Conservation (phyloP, 805 yeast species). For the Saturnispora zaruensis region DNA sequence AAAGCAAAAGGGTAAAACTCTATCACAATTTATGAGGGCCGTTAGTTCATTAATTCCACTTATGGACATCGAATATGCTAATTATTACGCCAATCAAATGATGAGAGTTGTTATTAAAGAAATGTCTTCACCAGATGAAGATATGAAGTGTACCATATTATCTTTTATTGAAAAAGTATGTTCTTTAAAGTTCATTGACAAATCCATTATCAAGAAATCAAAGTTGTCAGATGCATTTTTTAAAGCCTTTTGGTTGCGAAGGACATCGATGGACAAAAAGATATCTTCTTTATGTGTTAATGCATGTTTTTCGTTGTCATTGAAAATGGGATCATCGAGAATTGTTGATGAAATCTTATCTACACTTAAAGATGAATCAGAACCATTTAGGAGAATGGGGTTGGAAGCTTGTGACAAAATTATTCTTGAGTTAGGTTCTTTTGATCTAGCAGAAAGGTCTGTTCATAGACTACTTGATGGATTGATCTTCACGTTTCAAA, state of each 20-base stretch:
- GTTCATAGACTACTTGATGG: constrained; percentile 72
- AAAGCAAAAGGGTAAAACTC: constrained; percentile 65
- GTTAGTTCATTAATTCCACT: constrained; percentile 75
- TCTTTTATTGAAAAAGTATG: constrained; percentile 61
- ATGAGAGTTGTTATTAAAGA: constrained; percentile 61
- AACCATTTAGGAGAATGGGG: constrained; percentile 70
- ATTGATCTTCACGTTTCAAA: constrained; percentile 69
- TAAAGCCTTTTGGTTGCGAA: constrained; percentile 69
- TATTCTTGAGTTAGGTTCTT: constrained; percentile 40
- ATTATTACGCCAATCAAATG: constrained; percentile 68
- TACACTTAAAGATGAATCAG: constrained; percentile 73
- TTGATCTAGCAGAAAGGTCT: constrained; percentile 52
- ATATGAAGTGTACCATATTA: constrained; percentile 69
- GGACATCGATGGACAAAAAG: constrained; percentile 63
- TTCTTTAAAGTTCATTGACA: constrained; percentile 47
- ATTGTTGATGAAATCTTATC: constrained; percentile 49
- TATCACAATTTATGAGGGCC: constrained; percentile 70
- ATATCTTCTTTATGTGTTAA: constrained; percentile 55
- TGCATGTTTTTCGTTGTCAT: constrained; percentile 60
- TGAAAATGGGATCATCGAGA: constrained; percentile 55
- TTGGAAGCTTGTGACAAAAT: constrained; percentile 59
- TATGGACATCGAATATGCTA: constrained; percentile 77
- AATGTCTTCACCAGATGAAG: constrained; percentile 77
- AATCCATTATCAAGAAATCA: constrained; percentile 39
- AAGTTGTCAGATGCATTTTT: constrained; percentile 53